Conservation (phyloP, 176 grass and related monocot genomes). For the Zoysia japonica region DNA sequence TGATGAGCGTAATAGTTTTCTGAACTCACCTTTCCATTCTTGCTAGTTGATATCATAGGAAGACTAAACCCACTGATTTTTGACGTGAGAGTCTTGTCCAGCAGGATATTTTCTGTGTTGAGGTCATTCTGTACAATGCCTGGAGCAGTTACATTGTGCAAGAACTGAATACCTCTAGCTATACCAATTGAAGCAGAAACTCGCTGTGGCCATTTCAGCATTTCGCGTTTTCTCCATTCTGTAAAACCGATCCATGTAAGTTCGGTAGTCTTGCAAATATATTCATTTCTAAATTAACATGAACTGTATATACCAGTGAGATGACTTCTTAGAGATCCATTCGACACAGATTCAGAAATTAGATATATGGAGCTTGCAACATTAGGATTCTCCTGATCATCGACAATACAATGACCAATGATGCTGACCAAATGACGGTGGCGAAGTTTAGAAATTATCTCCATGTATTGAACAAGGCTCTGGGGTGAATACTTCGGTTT, state of each 20-base stretch:
- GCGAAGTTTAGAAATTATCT: slow-evolving; percentile 70
- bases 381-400: slow-evolving; percentile 48
- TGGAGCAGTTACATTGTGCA: slow-evolving; percentile 69
- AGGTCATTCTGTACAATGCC: slow-evolving; percentile 69
- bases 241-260: slow-evolving; percentile 15
- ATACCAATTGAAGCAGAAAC: slow-evolving; percentile 71
- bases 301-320: slow-evolving; percentile 59
- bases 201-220: slow-evolving; percentile 91
- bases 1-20: slow-evolving; percentile 6
- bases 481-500: slow-evolving; percentile 72
- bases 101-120: slow-evolving; percentile 68
- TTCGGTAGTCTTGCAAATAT: not conserved
- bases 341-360: slow-evolving; percentile 61
- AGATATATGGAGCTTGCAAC: slow-evolving; percentile 53
- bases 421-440: slow-evolving; percentile 90
- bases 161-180: slow-evolving; percentile 82
- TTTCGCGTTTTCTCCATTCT: slow-evolving; percentile 84
- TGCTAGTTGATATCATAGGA: slow-evolving; percentile 64
- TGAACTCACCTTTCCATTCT: slow-evolving; percentile 68
- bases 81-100: slow-evolving; percentile 86
- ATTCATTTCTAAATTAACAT: slow-evolving; percentile 8
- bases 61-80: slow-evolving; percentile 82
- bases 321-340: slow-evolving; percentile 79
- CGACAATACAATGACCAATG: slow-evolving; percentile 69
- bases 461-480: slow-evolving; percentile 70